Base-by-base conservation (phyloP, 805 yeast genomes). In the Wickerhamiella sergipiensis region DNA sequence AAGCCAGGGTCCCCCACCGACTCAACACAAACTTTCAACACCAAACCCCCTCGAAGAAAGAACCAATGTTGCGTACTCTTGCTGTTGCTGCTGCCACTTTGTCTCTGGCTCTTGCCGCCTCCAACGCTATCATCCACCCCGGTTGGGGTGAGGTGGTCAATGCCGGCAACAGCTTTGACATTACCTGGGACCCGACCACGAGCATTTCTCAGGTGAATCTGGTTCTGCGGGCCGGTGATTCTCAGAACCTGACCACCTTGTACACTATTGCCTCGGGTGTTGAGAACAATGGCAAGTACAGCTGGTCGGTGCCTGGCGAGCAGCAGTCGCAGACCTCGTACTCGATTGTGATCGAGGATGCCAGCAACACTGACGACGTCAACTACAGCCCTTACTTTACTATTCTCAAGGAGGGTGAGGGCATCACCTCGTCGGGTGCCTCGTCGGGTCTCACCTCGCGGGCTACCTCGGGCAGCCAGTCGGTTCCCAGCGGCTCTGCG, bases 371-470 rank as follows among this genome's bases (percentile, higher is more conserved):
- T 39, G 61, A 61, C 58, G 62, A 55, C 55, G 52, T 26, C 3
- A 57, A 57, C 54, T 57, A 56, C 55, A 55, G 78, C 13, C 64
- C 67, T 17, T 56, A 52, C 50, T 63, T 57, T 50, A 33, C 40
- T 3, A 46, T 57, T 5, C 44, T 48, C 17, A 52, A 48, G 15
- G 47, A 17, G 13, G 47, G 47, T 13, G 24, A 19, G 36, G 47
- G 47, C 17, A 12, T 12, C 9, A 45, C 47, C 9, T 26, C 36
- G 21, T 10, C 23, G 38, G 31, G 31, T 12, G 38, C 39, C n/a
- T 17, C 47, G 10, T 24, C 39, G 7, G 40, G 19, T 36, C 19
- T 36, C 18, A 40, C 24, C 19, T 55, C 78, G 77, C 1, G 88
- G 85, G 48, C 42, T 10, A 67, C 70, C 1, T 49, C 31, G 12